Conservation (phyloP, 2,329 filamentous ascomycete species). For the Ceratocystis smalleyi region DNA sequence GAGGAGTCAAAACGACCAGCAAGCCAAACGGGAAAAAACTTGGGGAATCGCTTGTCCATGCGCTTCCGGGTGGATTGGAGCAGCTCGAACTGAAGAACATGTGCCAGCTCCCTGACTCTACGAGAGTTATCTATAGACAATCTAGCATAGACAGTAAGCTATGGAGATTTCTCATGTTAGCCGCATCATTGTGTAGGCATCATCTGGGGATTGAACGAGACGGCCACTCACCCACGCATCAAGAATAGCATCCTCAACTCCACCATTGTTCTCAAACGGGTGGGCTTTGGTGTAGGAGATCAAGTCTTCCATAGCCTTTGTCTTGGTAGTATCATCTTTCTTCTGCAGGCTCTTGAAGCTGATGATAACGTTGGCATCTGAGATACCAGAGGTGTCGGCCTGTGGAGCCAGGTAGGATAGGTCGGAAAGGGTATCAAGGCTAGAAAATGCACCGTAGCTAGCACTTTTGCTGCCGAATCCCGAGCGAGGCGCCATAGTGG, state of each 20-base stretch:
- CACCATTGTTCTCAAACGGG: slow-evolving; percentile 39
- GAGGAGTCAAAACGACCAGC: slow-evolving; percentile 80
- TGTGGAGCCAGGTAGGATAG: slow-evolving; percentile 80
- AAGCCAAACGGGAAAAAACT: slow-evolving; percentile 76
- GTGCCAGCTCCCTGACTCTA: slow-evolving; percentile 73
- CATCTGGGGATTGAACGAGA: slow-evolving; percentile 15
- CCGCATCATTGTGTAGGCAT: not conserved
- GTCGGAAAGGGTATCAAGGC: slow-evolving; percentile 21
- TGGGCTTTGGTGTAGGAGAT: slow-evolving; percentile 44
- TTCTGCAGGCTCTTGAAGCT: slow-evolving; percentile 87
- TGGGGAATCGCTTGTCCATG: slow-evolving; percentile 64
- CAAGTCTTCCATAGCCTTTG: slow-evolving; percentile 78
- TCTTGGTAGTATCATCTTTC: slow-evolving; percentile 83
- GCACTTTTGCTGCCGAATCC: slow-evolving; percentile 9
- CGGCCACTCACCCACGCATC: slow-evolving; percentile 60
- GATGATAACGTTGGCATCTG: slow-evolving; percentile 68
- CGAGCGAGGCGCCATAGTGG: slow-evolving; percentile 1
- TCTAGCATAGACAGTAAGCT: slow-evolving; percentile 77
- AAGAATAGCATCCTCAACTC: slow-evolving; percentile 65
- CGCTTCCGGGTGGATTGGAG: slow-evolving; percentile 57
- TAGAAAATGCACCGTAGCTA: slow-evolving; percentile 5
- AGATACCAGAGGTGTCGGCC: slow-evolving; percentile 61
- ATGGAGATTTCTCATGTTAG: not conserved
- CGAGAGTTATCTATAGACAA: slow-evolving; percentile 80
- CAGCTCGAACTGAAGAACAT: slow-evolving; percentile 52